These are phyloP conservation scores for Thuidium tamariscinum DNA, from an alignment of 225 moss, liverwort and hornwort genomes.

Conservation along the genomic window DNA sequence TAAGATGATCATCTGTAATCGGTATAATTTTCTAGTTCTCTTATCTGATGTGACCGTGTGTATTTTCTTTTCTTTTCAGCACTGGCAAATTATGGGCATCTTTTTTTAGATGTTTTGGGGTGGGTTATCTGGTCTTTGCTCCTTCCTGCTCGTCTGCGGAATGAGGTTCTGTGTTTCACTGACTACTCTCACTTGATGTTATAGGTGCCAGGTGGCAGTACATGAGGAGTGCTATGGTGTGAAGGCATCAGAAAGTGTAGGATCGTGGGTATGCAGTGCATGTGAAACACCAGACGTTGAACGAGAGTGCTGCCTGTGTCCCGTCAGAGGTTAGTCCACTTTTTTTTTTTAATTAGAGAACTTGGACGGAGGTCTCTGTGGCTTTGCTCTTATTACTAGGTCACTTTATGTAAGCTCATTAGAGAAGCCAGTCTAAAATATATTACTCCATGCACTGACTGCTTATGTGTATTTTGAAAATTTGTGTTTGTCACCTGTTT, in stretches of 20 bases:
- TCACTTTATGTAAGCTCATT: background rate
- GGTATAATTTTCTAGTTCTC: conserved; percentile 21
- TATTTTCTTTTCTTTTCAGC: background rate
- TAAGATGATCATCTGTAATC: conserved; percentile 96
- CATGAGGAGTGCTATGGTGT: conserved; percentile 99
- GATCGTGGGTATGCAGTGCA: conserved; percentile 96
- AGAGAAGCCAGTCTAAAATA: background rate
- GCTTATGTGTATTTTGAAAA: background rate
- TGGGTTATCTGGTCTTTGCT: background rate
- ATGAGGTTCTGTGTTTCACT: background rate
- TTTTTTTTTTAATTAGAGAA: background rate
- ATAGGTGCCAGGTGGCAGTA: conserved; percentile 93
- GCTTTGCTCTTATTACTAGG: background rate
- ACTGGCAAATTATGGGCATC: background rate
- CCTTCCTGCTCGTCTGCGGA: background rate
- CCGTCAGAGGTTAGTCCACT: conserved; percentile 66
- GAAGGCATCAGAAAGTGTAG: conserved; percentile 64
- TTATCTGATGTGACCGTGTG: background rate
- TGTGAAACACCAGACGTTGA: conserved; percentile 91
- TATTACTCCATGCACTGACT: background rate
- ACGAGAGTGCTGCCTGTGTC: conserved; percentile 94
- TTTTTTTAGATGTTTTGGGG: background rate
- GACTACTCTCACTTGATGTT: conserved; percentile 1
- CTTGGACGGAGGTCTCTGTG: background rate
- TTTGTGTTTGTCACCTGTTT: background rate